Base-by-base conservation (phyloP, 108 stramenopile genomes). In the Skeletonema menzelii region DNA sequence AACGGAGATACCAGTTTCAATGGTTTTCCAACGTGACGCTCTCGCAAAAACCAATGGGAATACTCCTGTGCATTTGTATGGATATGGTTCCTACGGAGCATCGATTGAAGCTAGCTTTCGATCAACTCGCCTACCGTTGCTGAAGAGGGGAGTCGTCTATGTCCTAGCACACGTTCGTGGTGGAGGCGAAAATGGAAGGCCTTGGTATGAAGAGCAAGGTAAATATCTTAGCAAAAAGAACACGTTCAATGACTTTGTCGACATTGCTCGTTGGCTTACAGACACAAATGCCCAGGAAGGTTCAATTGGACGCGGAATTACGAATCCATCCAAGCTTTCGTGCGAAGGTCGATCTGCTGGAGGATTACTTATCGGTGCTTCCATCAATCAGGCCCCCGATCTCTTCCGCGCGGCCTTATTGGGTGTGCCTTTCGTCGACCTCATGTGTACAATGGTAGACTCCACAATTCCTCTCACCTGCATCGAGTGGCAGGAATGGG, bases 371-470 rank as follows among this genome's bases (percentile, higher is more conserved):
- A 81, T 92, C 40, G 91, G 91, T 28, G 82, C 88, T 27, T 74
- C 79, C 12, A 72, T 92, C 63, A 92, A 92, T 62, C 88, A 88
- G 55, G 79, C 89, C 8, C 97, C 98, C 11, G 91, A 97, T 34
- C 84, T 98, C 4, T 99, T 98, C 71, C 63, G 79, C 26, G 88
- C 71, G 5, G 95, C 93, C 47, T 86, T 98, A 60, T 87, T 96
- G 24, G 97, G 93, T 14, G 98, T 99, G 10, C 97, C 98, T 4
- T 99, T 99, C 75, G 96, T 97, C 14, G 98, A 98, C 75, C 82
- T 98, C 10, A 70, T 90, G 57, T 75, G 65, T 34, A 91, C 90
- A 56, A 91, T 91, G 90, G 72, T 71, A 19, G 96, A 97, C 83
- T 70, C 90, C 8, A 84, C 91, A 24, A 95, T 97, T 62, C 95